A percentile compares a stretch with the other conserved stretches of the same genome.
Evolutionary conservation across 129 eudicot species (phyloP).

Genomic region (Ambrosia artemisiifolia): DNA sequence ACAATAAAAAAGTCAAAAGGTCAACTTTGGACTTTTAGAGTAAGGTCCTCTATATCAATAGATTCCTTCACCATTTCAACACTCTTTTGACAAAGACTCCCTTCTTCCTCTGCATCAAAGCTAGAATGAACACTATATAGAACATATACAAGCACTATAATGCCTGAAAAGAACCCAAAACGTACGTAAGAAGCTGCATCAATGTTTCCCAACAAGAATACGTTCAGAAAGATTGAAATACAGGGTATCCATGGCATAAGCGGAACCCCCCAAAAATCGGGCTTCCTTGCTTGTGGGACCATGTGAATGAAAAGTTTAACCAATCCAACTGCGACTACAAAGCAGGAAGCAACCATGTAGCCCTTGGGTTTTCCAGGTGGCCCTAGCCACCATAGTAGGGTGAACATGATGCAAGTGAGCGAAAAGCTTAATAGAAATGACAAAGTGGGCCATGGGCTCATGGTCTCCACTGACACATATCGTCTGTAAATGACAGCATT

Average conservation of each 20-base stretch:
- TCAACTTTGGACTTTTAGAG: conserved; percentile 41
- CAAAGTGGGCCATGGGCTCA: conserved; percentile 83
- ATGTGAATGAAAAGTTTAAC: conserved; percentile 56
- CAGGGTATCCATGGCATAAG: conserved; percentile 96
- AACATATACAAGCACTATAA: conserved; percentile 64
- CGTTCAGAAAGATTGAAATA: conserved; percentile 73
- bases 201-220: conserved; percentile 73
- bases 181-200: conserved; percentile 69
- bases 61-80: conserved; percentile 47
- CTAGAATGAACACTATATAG: conserved; percentile 94
- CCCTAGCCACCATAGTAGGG: conserved; percentile 70
- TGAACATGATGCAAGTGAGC: conserved; percentile 57
- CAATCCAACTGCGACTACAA: conserved; percentile 40
- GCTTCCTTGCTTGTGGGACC: conserved; percentile 84
- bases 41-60: conserved; percentile 35
- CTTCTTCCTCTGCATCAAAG: conserved; percentile 76
- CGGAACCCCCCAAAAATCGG: conserved; percentile 96
- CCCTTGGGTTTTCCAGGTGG: conserved; percentile 80
- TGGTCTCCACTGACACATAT: conserved; percentile 55
- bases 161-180: conserved; percentile 70
- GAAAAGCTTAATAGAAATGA: conserved; percentile 71
- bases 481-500: conserved; percentile 88
- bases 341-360: conserved; percentile 64
- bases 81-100: conserved; percentile 44
- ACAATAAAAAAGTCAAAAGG: neutral